phyloP scores from a whole-genome alignment of 139 green algal genomes.

The Micractinium sp. region DNA sequence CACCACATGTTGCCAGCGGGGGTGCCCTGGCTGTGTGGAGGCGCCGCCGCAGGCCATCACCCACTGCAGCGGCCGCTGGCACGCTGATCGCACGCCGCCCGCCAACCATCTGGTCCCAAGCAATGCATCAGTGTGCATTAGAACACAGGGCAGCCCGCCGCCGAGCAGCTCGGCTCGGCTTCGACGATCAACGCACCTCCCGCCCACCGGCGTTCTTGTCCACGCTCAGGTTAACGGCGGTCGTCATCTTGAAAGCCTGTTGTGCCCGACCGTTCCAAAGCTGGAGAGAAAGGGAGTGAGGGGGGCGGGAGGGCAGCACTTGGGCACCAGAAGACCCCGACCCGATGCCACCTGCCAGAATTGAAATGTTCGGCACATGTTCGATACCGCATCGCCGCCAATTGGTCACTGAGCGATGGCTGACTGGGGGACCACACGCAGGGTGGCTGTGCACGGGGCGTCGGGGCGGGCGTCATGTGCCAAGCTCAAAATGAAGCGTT shows the following conservation, averaged over 20 bases:
- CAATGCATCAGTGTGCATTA: neutral
- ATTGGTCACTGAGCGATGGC: too few relatives aligned
- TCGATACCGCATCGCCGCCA: too few relatives aligned
- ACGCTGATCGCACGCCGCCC: neutral
- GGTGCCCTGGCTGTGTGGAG: too few relatives aligned
- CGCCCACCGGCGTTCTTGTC: conserved; percentile 48
- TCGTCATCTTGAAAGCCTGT: conserved; percentile 33
- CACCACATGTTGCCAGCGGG: too few relatives aligned
- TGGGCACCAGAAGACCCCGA: neutral
- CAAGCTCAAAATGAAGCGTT: too few relatives aligned
- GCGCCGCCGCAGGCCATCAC: neutral
- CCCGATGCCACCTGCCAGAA: neutral
- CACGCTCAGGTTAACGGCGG: conserved; percentile 40
- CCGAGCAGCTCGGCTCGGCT: too few relatives aligned
- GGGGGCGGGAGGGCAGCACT: neutral
- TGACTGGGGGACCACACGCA: too few relatives aligned
- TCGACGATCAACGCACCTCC: conserved; percentile 26
- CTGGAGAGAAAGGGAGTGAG: neutral
- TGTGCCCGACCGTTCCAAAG: neutral
- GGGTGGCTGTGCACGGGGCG: too few relatives aligned
- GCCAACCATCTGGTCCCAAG: neutral
- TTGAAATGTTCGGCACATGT: neutral
- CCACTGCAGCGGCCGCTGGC: neutral
- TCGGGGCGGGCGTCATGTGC: too few relatives aligned
- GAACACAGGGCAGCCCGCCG: too few relatives aligned